Conservation (phyloP, 352 stramenopile genomes). For the Plasmopara halstedii region DNA sequence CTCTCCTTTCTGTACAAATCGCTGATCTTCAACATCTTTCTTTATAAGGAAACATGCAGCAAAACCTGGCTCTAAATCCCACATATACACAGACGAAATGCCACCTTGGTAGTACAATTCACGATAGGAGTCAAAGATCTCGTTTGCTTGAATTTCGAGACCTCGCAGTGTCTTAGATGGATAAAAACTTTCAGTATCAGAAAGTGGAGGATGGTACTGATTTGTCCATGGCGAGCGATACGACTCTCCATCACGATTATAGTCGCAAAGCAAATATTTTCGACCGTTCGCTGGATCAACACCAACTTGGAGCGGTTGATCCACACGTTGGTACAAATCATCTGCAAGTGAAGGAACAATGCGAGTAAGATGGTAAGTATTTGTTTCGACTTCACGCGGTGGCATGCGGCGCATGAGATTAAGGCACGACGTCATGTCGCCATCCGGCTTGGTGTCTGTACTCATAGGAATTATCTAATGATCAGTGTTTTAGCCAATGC, state of each 20-base stretch:
- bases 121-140: constrained; percentile 95
- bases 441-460: constrained; percentile 17
- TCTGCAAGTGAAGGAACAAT: constrained; percentile 77
- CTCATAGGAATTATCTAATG: constrained; percentile 6
- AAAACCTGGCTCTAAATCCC: constrained; percentile 91
- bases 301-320: constrained; percentile 87
- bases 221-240: constrained; percentile 93
- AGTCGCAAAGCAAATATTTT: constrained; percentile 91
- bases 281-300: constrained; percentile 82
- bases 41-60: constrained; percentile 92
- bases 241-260: constrained; percentile 92
- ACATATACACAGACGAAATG: constrained; percentile 93
- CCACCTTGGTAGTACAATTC: constrained; percentile 95
- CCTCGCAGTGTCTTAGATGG: constrained; percentile 83
- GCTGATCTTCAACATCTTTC: constrained; percentile 83
- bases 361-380: constrained; percentile 81
- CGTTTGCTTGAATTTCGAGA: constrained; percentile 91
- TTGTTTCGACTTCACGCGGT: constrained; percentile 73
- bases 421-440: constrained; percentile 67
- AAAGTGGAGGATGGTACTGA: constrained; percentile 71
- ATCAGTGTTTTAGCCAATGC: neutral
- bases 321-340: constrained; percentile 90
- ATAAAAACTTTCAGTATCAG: constrained; percentile 84
- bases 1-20: constrained; percentile 73
- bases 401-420: constrained; percentile 89